phyloP scores from a whole-genome alignment of 306 rosid species.

The Quercus glauca region DNA sequence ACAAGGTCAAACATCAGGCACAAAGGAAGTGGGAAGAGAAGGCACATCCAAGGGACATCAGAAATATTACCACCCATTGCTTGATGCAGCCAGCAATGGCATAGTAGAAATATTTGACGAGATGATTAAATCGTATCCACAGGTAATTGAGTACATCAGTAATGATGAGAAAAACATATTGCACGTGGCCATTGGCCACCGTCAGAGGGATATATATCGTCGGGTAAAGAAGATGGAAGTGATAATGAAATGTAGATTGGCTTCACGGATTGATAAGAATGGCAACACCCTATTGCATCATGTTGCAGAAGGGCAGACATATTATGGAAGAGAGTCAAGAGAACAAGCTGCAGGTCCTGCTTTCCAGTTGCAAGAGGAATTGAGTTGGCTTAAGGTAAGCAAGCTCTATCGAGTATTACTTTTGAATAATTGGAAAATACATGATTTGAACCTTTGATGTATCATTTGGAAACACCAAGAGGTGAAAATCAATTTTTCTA shows the following conservation, averaged over 20 bases:
- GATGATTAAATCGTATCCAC: conserved; percentile 18
- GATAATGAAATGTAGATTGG: background rate
- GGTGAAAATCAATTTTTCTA: no score
- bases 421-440: no score
- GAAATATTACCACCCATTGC: conserved; percentile 33
- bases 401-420: background rate
- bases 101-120: conserved; percentile 39
- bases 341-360: background rate
- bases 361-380: background rate
- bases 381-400: conserved; percentile 1
- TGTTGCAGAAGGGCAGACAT: background rate
- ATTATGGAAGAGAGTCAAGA: background rate
- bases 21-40: background rate
- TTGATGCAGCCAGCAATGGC: conserved; percentile 40
- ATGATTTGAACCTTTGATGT: no score
- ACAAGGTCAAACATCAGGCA: no score
- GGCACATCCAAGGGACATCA: no score
- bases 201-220: conserved; percentile 18
- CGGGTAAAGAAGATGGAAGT: background rate
- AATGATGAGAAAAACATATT: conserved; percentile 10
- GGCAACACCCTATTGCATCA: conserved; percentile 21
- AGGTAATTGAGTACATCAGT: conserved; percentile 11
- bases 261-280: background rate
- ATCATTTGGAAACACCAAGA: no score
- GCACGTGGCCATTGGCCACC: conserved; percentile 28